Conservation (phyloP, 371 early-diverging fungal species). For the Mucor saturninus region DNA sequence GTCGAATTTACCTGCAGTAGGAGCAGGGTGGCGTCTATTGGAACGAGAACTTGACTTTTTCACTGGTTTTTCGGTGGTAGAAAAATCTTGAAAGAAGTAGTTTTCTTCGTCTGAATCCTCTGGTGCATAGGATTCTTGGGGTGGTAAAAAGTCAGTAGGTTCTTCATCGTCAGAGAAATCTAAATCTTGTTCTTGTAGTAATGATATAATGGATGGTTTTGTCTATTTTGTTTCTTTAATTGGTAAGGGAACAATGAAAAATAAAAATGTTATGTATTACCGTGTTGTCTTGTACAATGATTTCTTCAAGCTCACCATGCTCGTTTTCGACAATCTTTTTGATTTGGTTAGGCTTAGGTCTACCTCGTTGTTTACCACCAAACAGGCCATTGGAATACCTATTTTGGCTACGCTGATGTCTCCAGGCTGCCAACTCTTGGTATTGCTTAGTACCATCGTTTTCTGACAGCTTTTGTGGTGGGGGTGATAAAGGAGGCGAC, state of each 20-base stretch:
- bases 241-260: background rate
- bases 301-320: conserved; percentile 5
- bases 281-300: conserved; percentile 2
- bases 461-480: conserved; percentile 1
- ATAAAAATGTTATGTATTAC: background rate
- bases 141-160: background rate
- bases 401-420: conserved; percentile 32
- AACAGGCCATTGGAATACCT: conserved; percentile 40
- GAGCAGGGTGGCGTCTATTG: background rate
- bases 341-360: conserved; percentile 17
- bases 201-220: background rate
- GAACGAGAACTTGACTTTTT: conserved; percentile 8
- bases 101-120: conserved; percentile 36
- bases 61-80: conserved; percentile 10
- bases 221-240: background rate
- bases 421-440: conserved; percentile 38
- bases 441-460: conserved; percentile 26
- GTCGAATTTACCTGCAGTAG: conserved; percentile 28
- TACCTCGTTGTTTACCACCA: conserved; percentile 41
- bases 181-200: conserved; percentile 4
- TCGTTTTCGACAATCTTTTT: background rate
- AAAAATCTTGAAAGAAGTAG: conserved; percentile 48
- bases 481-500: conserved; percentile 19
- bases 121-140: conserved; percentile 31
- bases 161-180: conserved; percentile 5